phyloP scores from a whole-genome alignment of 805 yeast species.

The Metschnikowia amazonensis region DNA sequence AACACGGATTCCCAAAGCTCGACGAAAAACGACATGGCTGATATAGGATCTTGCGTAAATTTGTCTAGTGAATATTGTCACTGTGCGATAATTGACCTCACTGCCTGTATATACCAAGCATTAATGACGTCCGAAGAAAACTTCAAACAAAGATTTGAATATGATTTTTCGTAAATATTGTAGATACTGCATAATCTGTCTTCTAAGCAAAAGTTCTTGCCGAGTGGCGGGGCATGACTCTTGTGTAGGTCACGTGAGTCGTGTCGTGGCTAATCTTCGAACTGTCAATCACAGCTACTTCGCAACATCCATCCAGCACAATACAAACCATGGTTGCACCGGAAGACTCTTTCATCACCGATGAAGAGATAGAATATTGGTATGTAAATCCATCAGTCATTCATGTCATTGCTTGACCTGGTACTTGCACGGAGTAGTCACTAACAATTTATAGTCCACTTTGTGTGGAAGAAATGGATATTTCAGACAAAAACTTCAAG shows the following conservation, averaged over 20 bases:
- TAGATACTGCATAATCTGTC: background rate
- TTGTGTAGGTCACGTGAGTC: slow-evolving; percentile 13
- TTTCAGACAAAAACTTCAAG: slow-evolving; percentile 90
- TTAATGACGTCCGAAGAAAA: background rate
- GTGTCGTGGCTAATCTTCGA: slow-evolving; percentile 8
- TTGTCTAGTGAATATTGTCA: background rate
- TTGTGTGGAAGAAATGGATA: slow-evolving; percentile 97
- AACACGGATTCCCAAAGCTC: slow-evolving; percentile 90
- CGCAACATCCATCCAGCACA: slow-evolving; percentile 11
- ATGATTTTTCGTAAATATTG: background rate
- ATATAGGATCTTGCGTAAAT: background rate
- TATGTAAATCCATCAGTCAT: slow-evolving; percentile 26
- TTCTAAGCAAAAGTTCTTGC: too few relatives aligned
- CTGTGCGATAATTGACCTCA: slow-evolving; percentile 3
- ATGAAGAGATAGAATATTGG: slow-evolving; percentile 77
- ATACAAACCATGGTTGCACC: slow-evolving; percentile 14
- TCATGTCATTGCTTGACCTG: background rate
- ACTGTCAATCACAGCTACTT: background rate
- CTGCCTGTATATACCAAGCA: background rate
- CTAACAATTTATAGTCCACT: slow-evolving; percentile 58
- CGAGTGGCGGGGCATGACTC: background rate
- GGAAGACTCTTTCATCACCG: slow-evolving; percentile 50
- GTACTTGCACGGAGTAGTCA: slow-evolving; percentile 2
- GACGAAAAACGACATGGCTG: slow-evolving; percentile 42
- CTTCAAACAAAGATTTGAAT: background rate